phyloP scores from a whole-genome alignment of 306 rosid genomes.

The Canavalia ensiformis region DNA sequence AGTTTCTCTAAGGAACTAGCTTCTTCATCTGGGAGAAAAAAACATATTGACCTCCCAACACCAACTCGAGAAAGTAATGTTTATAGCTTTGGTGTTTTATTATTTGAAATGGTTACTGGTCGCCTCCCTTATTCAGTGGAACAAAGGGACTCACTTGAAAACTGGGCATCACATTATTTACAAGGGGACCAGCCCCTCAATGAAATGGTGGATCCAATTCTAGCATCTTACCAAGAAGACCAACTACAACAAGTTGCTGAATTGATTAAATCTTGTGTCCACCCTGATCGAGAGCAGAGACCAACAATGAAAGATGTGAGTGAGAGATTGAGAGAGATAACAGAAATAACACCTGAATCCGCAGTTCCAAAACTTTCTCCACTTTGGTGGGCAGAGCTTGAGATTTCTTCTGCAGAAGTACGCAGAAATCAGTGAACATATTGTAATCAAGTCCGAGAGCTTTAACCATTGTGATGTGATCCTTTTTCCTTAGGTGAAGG shows the following conservation, averaged over 20 bases:
- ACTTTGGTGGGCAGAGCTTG: conserved; percentile 99
- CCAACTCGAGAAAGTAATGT: conserved; percentile 60
- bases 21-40: conserved; percentile 51
- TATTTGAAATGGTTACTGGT: conserved; percentile 85
- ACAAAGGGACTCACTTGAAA: conserved; percentile 55
- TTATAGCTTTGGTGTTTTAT: conserved; percentile 78
- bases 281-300: conserved; percentile 64
- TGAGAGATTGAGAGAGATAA: conserved; percentile 70
- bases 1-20: conserved; percentile 61
- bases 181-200: conserved; percentile 59
- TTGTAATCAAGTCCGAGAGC: conserved; percentile 44
- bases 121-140: conserved; percentile 71
- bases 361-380: conserved; percentile 81
- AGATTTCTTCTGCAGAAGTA: conserved; percentile 69
- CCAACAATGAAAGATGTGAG: conserved; percentile 73
- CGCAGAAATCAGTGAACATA: conserved; percentile 46
- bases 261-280: conserved; percentile 63
- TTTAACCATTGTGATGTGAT: conserved; percentile 11
- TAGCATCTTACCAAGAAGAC: conserved; percentile 66
- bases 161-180: conserved; percentile 81
- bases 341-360: conserved; percentile 78
- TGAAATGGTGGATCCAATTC: conserved; percentile 77
- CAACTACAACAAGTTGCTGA: conserved; percentile 70
- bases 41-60: conserved; percentile 45
- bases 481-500: conserved; percentile 43